Evolutionary conservation across 169 alveolate genomes (phyloP), one percentile per base, ranked within the genome.

Genomic region (Plasmodium inui): DNA sequence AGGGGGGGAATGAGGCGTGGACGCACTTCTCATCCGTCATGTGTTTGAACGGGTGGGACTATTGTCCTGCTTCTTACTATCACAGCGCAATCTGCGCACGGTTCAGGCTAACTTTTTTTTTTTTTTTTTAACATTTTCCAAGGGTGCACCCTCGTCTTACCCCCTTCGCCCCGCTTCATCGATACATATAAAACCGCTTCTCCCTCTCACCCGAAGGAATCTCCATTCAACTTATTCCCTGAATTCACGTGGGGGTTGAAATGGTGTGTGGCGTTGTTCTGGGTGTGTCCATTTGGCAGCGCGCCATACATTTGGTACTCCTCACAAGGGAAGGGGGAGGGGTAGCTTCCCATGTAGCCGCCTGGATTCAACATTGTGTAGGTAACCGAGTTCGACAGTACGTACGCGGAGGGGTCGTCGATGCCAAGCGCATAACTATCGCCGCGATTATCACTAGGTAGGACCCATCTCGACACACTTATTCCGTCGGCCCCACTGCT

Each of bases 281-380:
- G 72, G 26, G 74, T 6, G 46, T 41, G 30, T 10, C 26, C 74
- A 41, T 71, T 19, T 14, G 76, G 28, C 53, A n/a, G 70, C 19
- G 61, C 80, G 88, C 4, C 22, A 81, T n/a, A 26, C 37, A 30
- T 34, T 32, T 81, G 53, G 10, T 30, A 67, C 88, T n/a, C 80
- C 44, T 57, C 72, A 37, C 37, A 67, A 9, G 46, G 88, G 74
- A 17, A 71, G 55, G 55, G 76, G 39, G 53, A 19, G 72, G 41
- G 70, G 28, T 55, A 34, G 39, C 8, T 57, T 55, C 28, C 17
- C 39, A 19, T 26, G 26, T 17, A 19, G 22, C 10, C n/a, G 41
- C 28, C 3, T 39, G 26, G 34, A 3, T 34, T 14, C 4, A 67
- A 50, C 61, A 14, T 12, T 50, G 19, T 6, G 61, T 14, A 50